Evolutionary conservation across 2,329 filamentous ascomycete genomes (phyloP).

Genomic region (Exutisphaerella laricina): DNA sequence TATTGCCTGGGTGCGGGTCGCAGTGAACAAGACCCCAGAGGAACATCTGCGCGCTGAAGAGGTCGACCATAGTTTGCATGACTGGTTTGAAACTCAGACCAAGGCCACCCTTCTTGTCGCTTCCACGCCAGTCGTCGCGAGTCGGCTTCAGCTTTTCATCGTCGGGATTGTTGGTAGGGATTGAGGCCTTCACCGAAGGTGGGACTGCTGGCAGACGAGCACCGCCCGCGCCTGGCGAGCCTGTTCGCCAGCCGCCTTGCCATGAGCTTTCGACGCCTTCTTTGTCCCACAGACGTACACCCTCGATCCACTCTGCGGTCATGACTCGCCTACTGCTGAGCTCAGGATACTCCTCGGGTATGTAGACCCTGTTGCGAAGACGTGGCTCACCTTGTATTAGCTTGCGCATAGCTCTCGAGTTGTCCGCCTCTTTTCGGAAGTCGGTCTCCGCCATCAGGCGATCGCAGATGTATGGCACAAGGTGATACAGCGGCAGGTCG

Average conservation of each 20-base stretch:
- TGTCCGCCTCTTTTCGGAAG: slow-evolving; percentile 85
- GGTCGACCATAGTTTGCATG: slow-evolving; percentile 93
- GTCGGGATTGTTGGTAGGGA: slow-evolving; percentile 45
- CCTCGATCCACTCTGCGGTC: slow-evolving; percentile 97
- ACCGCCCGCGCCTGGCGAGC: slow-evolving; percentile 72
- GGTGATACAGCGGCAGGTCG: slow-evolving; percentile 82
- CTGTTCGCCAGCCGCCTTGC: slow-evolving; percentile 69
- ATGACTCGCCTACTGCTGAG: slow-evolving; percentile 78
- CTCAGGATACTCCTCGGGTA: slow-evolving; percentile 78
- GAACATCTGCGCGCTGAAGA: slow-evolving; percentile 98
- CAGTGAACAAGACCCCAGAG: slow-evolving; percentile 94
- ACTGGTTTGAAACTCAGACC: slow-evolving; percentile 78
- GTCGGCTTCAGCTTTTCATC: slow-evolving; percentile 69
- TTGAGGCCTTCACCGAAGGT: slow-evolving; percentile 19
- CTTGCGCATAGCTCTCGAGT: slow-evolving; percentile 75
- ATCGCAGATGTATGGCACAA: slow-evolving; percentile 90
- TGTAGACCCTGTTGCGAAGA: slow-evolving; percentile 75
- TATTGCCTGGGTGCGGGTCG: slow-evolving; percentile 95
- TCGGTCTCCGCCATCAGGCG: slow-evolving; percentile 91
- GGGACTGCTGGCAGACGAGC: slow-evolving; percentile 52
- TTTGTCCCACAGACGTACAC: slow-evolving; percentile 88
- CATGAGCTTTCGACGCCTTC: slow-evolving; percentile 70
- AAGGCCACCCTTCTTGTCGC: slow-evolving; percentile 67
- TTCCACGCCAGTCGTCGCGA: slow-evolving; percentile 71
- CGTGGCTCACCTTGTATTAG: slow-evolving; percentile 71